Evolutionary conservation across 2,329 filamentous ascomycete genomes (phyloP), one percentile per base, ranked within the genome.

Genomic region (Exophiala phaeomuriformis): DNA sequence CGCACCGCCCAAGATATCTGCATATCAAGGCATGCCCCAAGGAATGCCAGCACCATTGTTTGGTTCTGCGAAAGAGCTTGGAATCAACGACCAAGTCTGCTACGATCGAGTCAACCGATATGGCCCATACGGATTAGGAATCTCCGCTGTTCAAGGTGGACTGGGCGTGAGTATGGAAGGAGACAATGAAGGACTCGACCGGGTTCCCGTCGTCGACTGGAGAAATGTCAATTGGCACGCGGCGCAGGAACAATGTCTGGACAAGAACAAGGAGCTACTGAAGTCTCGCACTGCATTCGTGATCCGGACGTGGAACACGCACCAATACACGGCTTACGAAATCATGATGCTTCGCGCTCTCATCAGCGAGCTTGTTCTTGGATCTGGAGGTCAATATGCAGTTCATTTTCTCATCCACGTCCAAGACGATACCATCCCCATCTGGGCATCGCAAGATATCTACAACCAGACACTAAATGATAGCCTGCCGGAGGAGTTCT

Each of bases 391-490:
- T 33, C 85, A 90, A 66, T 90, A 90, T 63, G 77, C 80, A 29
- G 77, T 91, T 1, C 86, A 90, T 67, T 85, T 91, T 63, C 73
- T 91, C 40, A 77, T 91, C 33, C 86, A 91, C 61, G 85, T 90
- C 56, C 86, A 86, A 60, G 84, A 91, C 65, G 78, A 85, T 60
- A 78, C 82, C 59, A 72, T 82, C 45, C 84, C 85, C 19, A 86
- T 90, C 58, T 89, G 84, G 82, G 80, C 84, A 2, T 85, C 89
- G 61, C 77, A 81, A 6, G 73, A 76, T 12, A 80, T 81, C 0
- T 84, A 86, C 50, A 77, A 85, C 61, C 71, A 76, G n/a, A 77
- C 88, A 2, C 58, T 64, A 6, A 54, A 53, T 30, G 55, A 58
- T 12, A 63, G 58, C 28, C 59, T 69, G 4, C 68, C 68, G 3